These are phyloP conservation scores for Evansstolkia leycettana DNA, from an alignment of 495 filamentous ascomycete genomes.

Conservation along the genomic window DNA sequence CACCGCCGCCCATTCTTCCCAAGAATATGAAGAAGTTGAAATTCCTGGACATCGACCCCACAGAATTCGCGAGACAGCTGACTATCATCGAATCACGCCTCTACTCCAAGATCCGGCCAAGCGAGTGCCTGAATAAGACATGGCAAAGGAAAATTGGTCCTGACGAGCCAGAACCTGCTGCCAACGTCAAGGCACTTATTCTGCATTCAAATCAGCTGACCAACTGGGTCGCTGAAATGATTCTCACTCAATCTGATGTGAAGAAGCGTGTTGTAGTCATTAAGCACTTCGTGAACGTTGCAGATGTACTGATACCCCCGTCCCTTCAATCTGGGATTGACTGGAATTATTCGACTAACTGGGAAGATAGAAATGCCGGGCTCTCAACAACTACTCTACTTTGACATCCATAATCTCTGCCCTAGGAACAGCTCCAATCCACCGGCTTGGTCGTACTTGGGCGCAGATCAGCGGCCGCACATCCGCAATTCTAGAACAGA, in stretches of 20 bases:
- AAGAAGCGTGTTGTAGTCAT: constrained; percentile 95
- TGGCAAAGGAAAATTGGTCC: constrained; percentile 89
- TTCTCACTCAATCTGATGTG: constrained; percentile 81
- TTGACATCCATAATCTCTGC: constrained; percentile 98
- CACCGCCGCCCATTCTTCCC: constrained; percentile 81
- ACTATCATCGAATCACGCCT: constrained; percentile 94
- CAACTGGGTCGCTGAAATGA: constrained; percentile 99
- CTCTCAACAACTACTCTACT: constrained; percentile 92
- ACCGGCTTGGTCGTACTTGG: constrained; percentile 92
- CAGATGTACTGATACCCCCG: constrained; percentile 49
- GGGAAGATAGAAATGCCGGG: constrained; percentile 70
- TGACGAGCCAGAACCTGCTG: constrained; percentile 75
- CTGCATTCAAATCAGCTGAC: constrained; percentile 96
- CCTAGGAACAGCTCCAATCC: constrained; percentile 84
- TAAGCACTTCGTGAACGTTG: constrained; percentile 93
- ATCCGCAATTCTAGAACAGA: constrained; percentile 64
- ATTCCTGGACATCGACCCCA: constrained; percentile 92
- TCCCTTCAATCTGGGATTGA: not conserved
- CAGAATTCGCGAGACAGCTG: constrained; percentile 89
- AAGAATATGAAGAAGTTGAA: constrained; percentile 99
- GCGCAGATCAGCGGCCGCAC: constrained; percentile 78
- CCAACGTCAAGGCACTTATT: constrained; percentile 92
- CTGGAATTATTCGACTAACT: constrained; percentile 3
- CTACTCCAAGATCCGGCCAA: constrained; percentile 89
- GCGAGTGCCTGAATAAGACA: constrained; percentile 94